Base-by-base conservation (phyloP, 148 eudicot genomes). In the Fagopyrum tataricum region DNA sequence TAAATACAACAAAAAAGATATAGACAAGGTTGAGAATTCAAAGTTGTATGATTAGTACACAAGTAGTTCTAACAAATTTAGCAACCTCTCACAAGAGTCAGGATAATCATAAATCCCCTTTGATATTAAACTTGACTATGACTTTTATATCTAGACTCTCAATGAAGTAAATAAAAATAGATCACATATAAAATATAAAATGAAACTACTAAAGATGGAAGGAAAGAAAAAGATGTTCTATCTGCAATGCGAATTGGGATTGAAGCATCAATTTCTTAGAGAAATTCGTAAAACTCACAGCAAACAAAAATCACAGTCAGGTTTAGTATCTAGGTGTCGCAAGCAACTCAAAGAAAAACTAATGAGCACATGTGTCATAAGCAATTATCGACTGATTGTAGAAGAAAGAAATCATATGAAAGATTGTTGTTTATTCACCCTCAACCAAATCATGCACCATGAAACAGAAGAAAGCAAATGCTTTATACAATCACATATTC, bases 1-100 rank as follows among this genome's bases (percentile, higher is more conserved):
- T 43, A 85, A 86, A 78, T 80, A 39, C 44, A 72, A 44, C 43
- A 37, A 64, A 74, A 52, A 55, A 15, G 62, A 39, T 47, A 59
- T 14, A 26, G 18, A 5, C 17, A 64, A 37, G 43, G 44, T 64
- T 64, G 20, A 64, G 9, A 64, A 37, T 37, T 64, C 10, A 39
- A 39, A 37, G 5, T 13, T 14, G 43, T 5, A 37, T 1, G 39
- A 37, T 14, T 2, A 20, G 4, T 3, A 15, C 3, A 21, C n/a
- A 13, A 64, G 43, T 39, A 64, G 37, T 40, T 61, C 18, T 37
- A 17, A 64, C 6, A 39, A 14, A 12, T 37, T 37, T 0, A 2
- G 44, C 9, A 64, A 37, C 69, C 43, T 64, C 69, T 37, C 3
- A n/a, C n/a, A 64, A 14, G 0, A 62, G 6, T 62, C n/a, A 24